These are phyloP conservation scores for Pterula multifida DNA, from an alignment of 1,284 basidiomycete genomes.

Conservation along the genomic window DNA sequence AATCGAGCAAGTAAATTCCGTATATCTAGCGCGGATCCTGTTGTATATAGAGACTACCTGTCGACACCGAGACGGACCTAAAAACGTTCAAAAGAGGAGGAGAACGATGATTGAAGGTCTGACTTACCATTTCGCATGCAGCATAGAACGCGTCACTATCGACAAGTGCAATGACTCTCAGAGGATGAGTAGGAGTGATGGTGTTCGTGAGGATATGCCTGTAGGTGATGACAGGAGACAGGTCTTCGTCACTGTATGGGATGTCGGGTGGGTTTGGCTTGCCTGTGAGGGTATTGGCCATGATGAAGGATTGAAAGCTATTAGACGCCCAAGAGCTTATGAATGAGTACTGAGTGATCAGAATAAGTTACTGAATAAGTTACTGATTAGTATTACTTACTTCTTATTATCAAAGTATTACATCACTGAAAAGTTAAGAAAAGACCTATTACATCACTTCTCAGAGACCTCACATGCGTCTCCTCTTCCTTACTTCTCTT, in stretches of 20 bases:
- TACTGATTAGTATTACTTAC: too few relatives aligned
- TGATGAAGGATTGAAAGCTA: too few relatives aligned
- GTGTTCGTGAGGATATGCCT: background rate
- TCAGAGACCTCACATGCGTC: background rate
- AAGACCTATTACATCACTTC: too few relatives aligned
- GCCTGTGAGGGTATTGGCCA: background rate
- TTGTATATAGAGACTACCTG: slow-evolving; percentile 15
- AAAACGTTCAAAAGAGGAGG: background rate
- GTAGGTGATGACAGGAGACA: background rate
- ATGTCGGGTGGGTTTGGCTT: background rate
- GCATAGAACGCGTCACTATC: slow-evolving; percentile 93
- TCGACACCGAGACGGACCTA: slow-evolving; percentile 55
- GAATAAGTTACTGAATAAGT: too few relatives aligned
- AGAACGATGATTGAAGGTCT: background rate
- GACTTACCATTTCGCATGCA: slow-evolving; percentile 70
- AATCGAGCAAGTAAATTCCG: background rate
- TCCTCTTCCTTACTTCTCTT: background rate
- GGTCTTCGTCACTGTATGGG: background rate
- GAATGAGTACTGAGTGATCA: too few relatives aligned
- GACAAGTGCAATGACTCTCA: slow-evolving; percentile 72
- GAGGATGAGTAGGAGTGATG: slow-evolving; percentile 6
- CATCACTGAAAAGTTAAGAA: too few relatives aligned
- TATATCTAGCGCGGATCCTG: too few relatives aligned
- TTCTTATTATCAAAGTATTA: too few relatives aligned
- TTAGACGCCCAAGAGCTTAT: too few relatives aligned